phyloP scores from a whole-genome alignment of 2,329 filamentous ascomycete genomes.

The Diaporthe humulicola region DNA sequence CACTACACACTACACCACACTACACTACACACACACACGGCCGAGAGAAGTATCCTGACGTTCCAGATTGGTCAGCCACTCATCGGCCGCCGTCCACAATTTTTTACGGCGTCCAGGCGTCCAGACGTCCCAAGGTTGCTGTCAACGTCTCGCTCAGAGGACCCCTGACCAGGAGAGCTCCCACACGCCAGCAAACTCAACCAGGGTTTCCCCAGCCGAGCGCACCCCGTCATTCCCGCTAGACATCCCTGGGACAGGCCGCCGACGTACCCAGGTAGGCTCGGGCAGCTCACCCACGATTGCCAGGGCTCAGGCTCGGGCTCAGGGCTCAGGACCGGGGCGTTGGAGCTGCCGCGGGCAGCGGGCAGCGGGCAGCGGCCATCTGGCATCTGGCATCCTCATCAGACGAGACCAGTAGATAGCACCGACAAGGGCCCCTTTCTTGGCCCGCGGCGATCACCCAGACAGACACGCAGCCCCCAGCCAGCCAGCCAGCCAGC shows the following conservation, averaged over 20 bases:
- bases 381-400: constrained; percentile 18
- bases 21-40: background rate
- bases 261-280: background rate
- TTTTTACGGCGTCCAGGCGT: background rate
- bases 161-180: constrained; percentile 25
- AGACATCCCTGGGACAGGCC: constrained; percentile 21
- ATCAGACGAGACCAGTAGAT: constrained; percentile 11
- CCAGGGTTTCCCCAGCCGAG: constrained; percentile 34
- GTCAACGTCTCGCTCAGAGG: constrained; percentile 23
- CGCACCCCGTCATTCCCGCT: background rate
- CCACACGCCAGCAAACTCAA: background rate
- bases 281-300: no score
- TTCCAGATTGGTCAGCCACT: background rate
- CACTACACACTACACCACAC: background rate
- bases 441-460: constrained; percentile 28
- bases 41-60: background rate
- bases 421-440: constrained; percentile 12
- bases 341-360: constrained; percentile 22
- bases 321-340: background rate
- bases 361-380: constrained; percentile 12
- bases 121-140: constrained; percentile 4
- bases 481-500: background rate
- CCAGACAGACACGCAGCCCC: constrained; percentile 14
- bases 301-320: background rate
- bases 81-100: constrained; percentile 10